Conservation (phyloP, 2,329 filamentous ascomycete species). For the Botrytis tulipae region DNA sequence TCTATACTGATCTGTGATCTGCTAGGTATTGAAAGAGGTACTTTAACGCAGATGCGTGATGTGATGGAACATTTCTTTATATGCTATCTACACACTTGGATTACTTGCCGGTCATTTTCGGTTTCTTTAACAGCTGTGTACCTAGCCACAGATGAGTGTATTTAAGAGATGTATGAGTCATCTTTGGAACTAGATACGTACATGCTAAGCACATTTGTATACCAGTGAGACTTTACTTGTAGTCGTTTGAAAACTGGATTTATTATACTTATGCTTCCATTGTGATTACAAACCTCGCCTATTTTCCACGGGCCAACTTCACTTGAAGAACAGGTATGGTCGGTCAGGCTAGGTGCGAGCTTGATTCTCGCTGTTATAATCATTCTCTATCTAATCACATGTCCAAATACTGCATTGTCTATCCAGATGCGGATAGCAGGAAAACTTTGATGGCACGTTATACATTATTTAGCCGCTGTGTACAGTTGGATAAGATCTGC, state of each 20-base stretch:
- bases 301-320: not conserved
- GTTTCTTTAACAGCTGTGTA: too few species aligned
- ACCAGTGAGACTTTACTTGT: too few species aligned
- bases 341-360: not conserved
- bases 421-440: not conserved
- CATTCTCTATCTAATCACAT: not conserved
- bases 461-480: not conserved
- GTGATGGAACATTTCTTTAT: too few species aligned
- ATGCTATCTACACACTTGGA: too few species aligned
- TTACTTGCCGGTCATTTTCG: too few species aligned
- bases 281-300: not conserved
- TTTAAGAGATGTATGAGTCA: too few species aligned
- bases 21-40: too few species aligned
- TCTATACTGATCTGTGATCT: too few species aligned
- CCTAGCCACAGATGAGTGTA: too few species aligned
- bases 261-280: not conserved
- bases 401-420: fast-evolving
- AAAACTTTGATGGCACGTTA: not conserved
- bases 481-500: not conserved
- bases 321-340: not conserved
- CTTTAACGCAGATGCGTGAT: too few species aligned
- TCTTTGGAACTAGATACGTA: too few species aligned
- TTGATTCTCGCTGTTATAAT: not conserved
- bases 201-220: too few species aligned
- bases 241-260: not conserved